These are phyloP conservation scores for Heritiera fomes DNA, from an alignment of 345 rosid species.

Conservation along the genomic window DNA sequence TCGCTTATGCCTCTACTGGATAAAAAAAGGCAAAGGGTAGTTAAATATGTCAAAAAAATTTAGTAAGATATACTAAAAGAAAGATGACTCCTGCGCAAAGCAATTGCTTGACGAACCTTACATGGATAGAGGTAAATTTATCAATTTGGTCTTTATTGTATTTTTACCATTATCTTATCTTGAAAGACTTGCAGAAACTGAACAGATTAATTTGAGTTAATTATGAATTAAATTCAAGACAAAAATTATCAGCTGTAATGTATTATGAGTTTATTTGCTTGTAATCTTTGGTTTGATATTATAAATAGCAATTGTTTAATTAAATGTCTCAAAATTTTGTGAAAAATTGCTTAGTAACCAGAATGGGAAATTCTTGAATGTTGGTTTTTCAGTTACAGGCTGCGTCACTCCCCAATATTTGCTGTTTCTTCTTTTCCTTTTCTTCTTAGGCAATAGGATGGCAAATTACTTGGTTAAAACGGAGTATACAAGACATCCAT, in stretches of 20 bases:
- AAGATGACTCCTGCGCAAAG: background rate
- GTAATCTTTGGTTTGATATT: background rate
- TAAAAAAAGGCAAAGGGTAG: background rate
- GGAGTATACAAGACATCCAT: background rate
- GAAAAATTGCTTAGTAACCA: background rate
- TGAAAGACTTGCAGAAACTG: background rate
- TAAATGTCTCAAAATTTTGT: background rate
- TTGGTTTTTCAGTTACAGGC: background rate
- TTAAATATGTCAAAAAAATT: background rate
- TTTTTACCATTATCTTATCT: background rate
- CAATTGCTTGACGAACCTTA: background rate
- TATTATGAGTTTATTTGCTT: background rate
- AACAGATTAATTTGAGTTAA: background rate
- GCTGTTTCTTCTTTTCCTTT: background rate
- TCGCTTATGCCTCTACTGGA: background rate
- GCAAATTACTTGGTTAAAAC: background rate
- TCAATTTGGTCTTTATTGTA: background rate
- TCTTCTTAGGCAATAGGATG: background rate
- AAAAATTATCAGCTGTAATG: background rate
- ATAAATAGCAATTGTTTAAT: background rate
- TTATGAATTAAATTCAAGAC: background rate
- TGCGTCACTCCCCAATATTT: background rate
- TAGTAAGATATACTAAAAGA: background rate
- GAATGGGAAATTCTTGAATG: background rate
- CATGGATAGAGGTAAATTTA: background rate